phyloP scores from a whole-genome alignment of 2,329 filamentous ascomycete species.

The Aspergillus udagawae region DNA sequence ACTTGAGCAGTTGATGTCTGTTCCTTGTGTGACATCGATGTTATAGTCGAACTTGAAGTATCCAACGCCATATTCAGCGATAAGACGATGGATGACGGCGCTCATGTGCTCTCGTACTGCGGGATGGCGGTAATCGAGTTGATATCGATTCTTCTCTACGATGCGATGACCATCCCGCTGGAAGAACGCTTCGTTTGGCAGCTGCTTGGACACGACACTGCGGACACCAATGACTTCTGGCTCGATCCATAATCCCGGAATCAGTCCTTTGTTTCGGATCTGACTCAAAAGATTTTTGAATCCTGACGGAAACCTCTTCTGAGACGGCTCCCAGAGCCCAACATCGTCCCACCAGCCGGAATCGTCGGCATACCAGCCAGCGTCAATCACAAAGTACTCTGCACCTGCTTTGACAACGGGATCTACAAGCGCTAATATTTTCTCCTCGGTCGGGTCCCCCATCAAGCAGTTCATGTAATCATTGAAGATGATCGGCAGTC shows the following conservation, averaged over 20 bases:
- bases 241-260: constrained; percentile 34
- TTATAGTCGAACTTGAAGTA: constrained; percentile 41
- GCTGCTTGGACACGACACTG: constrained; percentile 19
- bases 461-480: constrained; percentile 41
- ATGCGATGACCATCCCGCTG: constrained; percentile 27
- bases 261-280: constrained; percentile 23
- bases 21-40: constrained; percentile 33
- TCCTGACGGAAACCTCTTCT: constrained; percentile 29
- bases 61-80: constrained; percentile 24
- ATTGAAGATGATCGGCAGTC: constrained; percentile 35
- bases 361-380: constrained; percentile 37
- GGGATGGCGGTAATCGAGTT: constrained; percentile 31
- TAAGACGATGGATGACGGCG: constrained; percentile 19
- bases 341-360: constrained; percentile 37
- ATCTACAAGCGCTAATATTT: constrained; percentile 28
- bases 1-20: constrained; percentile 21
- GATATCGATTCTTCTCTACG: constrained; percentile 30
- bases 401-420: constrained; percentile 26
- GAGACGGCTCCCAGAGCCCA: constrained; percentile 32
- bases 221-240: constrained; percentile 34
- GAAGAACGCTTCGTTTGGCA: constrained; percentile 33
- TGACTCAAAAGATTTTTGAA: constrained; percentile 23
- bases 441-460: constrained; percentile 34
- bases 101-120: constrained; percentile 22
- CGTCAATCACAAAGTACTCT: constrained; percentile 37